phyloP scores from a whole-genome alignment of 2,329 filamentous ascomycete species.

The Venturia oleaginea region DNA sequence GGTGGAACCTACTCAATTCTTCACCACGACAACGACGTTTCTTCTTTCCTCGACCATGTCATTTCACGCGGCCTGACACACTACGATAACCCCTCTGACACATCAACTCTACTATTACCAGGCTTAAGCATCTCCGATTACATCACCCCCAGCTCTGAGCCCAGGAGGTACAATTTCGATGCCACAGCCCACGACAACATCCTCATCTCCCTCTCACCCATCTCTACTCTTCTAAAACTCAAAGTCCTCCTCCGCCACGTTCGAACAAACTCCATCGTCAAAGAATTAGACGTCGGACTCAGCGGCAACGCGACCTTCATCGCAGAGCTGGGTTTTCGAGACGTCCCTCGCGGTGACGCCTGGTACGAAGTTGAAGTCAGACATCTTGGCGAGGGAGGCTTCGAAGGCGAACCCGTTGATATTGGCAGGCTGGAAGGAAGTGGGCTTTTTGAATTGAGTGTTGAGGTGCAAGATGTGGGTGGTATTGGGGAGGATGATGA shows the following conservation, averaged over 20 bases:
- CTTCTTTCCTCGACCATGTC: conserved; percentile 19
- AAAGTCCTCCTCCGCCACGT: conserved; percentile 19
- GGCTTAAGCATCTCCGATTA: conserved; percentile 20
- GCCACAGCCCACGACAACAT: conserved; percentile 17
- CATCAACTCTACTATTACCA: conserved; percentile 18
- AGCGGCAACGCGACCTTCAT: conserved; percentile 18
- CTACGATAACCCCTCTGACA: conserved; percentile 21
- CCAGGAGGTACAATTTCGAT: conserved; percentile 19
- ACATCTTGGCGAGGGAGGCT: conserved; percentile 16
- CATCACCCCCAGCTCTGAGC: conserved; percentile 18
- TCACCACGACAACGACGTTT: conserved; percentile 16
- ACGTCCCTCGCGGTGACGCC: conserved; percentile 20
- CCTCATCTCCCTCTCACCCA: conserved; percentile 18
- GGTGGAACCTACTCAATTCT: conserved; percentile 21
- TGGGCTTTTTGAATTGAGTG: conserved; percentile 20
- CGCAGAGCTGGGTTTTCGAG: conserved; percentile 17
- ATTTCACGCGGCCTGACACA: conserved; percentile 20
- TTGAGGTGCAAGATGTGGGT: conserved; percentile 17
- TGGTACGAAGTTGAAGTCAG: conserved; percentile 22
- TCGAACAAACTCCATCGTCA: conserved; percentile 18
- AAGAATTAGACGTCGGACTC: conserved; percentile 17
- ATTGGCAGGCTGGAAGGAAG: conserved; percentile 17
- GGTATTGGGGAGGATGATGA: background rate
- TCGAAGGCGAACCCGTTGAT: conserved; percentile 16
- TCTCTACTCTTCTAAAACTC: conserved; percentile 17